These are phyloP conservation scores for Phytopythium boreale DNA, from an alignment of 352 stramenopile genomes.

Conservation along the genomic window DNA sequence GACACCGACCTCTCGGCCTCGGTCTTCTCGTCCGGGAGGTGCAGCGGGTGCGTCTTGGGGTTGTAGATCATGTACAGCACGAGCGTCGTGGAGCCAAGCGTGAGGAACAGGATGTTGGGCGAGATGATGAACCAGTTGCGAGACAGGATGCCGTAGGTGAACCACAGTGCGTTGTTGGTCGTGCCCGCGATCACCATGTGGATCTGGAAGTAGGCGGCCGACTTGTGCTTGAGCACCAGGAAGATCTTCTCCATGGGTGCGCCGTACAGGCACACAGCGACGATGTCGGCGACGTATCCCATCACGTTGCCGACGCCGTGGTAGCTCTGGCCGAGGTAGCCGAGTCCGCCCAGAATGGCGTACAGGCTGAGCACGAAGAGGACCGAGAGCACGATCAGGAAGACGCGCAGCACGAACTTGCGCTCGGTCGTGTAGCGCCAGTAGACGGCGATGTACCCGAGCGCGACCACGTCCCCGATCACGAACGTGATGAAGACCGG, in stretches of 20 bases:
- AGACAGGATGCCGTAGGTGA: slow-evolving; percentile 27
- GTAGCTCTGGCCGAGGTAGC: slow-evolving; percentile 26
- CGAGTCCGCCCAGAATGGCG: slow-evolving; percentile 27
- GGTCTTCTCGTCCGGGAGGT: slow-evolving; percentile 10
- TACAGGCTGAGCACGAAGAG: slow-evolving; percentile 35
- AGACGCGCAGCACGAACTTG: slow-evolving; percentile 21
- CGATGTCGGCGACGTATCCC: slow-evolving; percentile 26
- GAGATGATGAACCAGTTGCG: slow-evolving; percentile 34
- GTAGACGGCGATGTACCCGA: slow-evolving; percentile 38
- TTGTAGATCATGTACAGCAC: slow-evolving; percentile 28
- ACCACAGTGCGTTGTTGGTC: slow-evolving; percentile 43
- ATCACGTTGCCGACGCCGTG: slow-evolving; percentile 22
- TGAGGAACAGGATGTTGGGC: slow-evolving; percentile 29
- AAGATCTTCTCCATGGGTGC: slow-evolving; percentile 37
- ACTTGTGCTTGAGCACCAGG: slow-evolving; percentile 38
- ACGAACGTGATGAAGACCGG: slow-evolving; percentile 42
- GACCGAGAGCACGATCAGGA: slow-evolving; percentile 15
- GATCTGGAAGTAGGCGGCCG: slow-evolving; percentile 48
- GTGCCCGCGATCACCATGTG: slow-evolving; percentile 42
- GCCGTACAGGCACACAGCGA: slow-evolving; percentile 41
- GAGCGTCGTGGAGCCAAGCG: slow-evolving; percentile 24
- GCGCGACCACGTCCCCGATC: slow-evolving; percentile 27
- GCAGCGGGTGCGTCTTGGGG: slow-evolving; percentile 30
- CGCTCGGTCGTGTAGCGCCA: slow-evolving; percentile 26
- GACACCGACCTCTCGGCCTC: slow-evolving; percentile 11